phyloP scores from a whole-genome alignment of 371 early-diverging fungal genomes.

The Nematocida major region DNA sequence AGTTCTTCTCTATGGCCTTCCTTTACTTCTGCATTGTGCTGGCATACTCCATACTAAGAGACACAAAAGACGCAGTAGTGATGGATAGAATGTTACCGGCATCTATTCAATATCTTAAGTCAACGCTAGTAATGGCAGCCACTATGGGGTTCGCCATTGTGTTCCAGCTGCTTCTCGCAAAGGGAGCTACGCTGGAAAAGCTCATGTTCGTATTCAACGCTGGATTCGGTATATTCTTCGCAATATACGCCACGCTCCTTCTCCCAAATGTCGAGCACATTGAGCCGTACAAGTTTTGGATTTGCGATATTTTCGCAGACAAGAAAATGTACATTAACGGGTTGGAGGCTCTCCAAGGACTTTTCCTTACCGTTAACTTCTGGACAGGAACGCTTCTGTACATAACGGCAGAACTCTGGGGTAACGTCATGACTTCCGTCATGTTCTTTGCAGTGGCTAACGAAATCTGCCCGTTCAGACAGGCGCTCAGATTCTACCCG shows the following conservation, averaged over 20 bases:
- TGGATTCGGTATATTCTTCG: constrained; percentile 60
- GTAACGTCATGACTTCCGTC: constrained; percentile 62
- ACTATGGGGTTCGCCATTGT: constrained; percentile 56
- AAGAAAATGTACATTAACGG: constrained; percentile 53
- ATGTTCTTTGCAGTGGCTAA: constrained; percentile 64
- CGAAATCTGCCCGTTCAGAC: constrained; percentile 62
- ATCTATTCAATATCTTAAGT: constrained; percentile 63
- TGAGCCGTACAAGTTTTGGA: constrained; percentile 50
- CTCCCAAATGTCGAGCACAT: constrained; percentile 57
- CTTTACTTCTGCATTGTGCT: constrained; percentile 63
- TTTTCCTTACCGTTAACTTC: constrained; percentile 59
- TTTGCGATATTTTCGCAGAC: constrained; percentile 59
- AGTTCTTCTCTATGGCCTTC: constrained; percentile 59
- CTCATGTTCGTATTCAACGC: constrained; percentile 56
- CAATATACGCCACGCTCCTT: constrained; percentile 53
- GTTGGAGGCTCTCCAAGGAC: constrained; percentile 46
- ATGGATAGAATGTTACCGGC: constrained; percentile 62
- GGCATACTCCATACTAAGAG: constrained; percentile 65
- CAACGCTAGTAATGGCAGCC: constrained; percentile 59
- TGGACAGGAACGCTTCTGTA: constrained; percentile 64
- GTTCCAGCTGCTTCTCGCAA: constrained; percentile 57
- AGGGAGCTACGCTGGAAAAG: constrained; percentile 49
- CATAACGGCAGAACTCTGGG: constrained; percentile 65
- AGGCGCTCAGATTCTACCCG: constrained; percentile 64
- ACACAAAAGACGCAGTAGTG: constrained; percentile 65